A percentile compares a stretch with the other conserved stretches of the same genome.
phyloP scores from a whole-genome alignment of 768 basidiomycete species.

The Cystofilobasidium ferigula region DNA sequence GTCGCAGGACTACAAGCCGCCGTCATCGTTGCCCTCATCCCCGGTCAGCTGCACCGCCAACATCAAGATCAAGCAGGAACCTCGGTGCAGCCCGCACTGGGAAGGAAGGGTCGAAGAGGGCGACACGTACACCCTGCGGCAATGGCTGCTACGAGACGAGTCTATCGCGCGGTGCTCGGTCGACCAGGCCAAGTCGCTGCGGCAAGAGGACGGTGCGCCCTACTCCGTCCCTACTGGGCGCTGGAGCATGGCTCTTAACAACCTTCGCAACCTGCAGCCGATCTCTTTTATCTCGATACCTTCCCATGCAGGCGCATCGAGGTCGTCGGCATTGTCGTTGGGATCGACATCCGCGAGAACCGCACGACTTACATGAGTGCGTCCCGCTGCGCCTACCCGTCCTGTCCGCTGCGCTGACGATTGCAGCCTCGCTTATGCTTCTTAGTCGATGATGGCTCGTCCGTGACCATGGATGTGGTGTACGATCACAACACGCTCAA shows the following conservation, averaged over 20 bases:
- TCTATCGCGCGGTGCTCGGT: slow-evolving; percentile 4
- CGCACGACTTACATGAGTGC: background rate
- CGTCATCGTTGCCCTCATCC: too few relatives aligned
- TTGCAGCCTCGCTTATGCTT: background rate
- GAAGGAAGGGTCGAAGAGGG: background rate
- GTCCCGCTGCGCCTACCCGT: background rate
- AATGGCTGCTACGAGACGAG: slow-evolving; percentile 9
- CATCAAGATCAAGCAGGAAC: background rate
- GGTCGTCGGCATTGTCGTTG: slow-evolving; percentile 5
- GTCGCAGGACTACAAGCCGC: background rate
- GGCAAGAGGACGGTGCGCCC: slow-evolving; percentile 3
- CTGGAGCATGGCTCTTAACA: background rate
- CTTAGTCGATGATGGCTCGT: slow-evolving; percentile 12
- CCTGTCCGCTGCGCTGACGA: background rate
- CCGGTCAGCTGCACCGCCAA: background rate
- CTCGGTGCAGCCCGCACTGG: background rate
- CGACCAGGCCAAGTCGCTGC: background rate
- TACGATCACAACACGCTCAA: background rate
- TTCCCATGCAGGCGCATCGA: slow-evolving; percentile 2
- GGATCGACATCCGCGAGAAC: slow-evolving; percentile 8
- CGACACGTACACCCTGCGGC: background rate
- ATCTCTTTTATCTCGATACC: slow-evolving; percentile 4
- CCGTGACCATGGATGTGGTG: background rate
- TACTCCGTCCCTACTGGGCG: background rate
- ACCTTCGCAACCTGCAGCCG: background rate